Conservation (phyloP, 129 eudicot genomes). For the Cynara cardunculus region DNA sequence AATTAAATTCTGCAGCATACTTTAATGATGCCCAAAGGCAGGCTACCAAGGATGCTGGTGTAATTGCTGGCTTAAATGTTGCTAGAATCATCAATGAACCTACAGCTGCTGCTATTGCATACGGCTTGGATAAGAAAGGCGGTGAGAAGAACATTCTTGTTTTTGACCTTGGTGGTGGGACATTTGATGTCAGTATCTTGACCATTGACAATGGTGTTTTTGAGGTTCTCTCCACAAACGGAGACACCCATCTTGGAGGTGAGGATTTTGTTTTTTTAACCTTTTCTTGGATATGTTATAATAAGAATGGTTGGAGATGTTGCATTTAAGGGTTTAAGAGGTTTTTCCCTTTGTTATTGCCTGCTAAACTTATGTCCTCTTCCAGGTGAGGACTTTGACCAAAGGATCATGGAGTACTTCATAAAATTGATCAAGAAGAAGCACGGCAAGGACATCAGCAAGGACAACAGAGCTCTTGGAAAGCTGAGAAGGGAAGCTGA, state of each 20-base stretch:
- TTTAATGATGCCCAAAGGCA: conserved; percentile 74
- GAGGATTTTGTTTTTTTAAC: not conserved
- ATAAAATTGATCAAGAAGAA: conserved; percentile 71
- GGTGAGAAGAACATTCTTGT: conserved; percentile 71
- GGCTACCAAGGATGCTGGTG: conserved; percentile 72
- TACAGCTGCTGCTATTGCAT: conserved; percentile 69
- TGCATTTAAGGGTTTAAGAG: not conserved
- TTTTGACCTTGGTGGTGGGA: conserved; percentile 71
- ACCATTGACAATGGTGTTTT: conserved; percentile 65
- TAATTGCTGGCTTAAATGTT: conserved; percentile 63
- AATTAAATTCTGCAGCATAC: conserved; percentile 40
- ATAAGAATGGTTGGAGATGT: conserved; percentile 26
- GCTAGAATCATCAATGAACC: conserved; percentile 69
- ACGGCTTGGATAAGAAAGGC: conserved; percentile 60
- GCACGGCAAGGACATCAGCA: conserved; percentile 85
- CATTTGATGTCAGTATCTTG: conserved; percentile 66
- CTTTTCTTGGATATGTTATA: not conserved
- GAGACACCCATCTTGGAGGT: conserved; percentile 80
- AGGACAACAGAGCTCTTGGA: conserved; percentile 82
- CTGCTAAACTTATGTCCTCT: conserved; percentile 11
- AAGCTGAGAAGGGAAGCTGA: conserved; percentile 70
- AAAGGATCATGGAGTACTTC: conserved; percentile 76
- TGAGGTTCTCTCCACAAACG: conserved; percentile 67
- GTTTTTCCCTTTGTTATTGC: not conserved
- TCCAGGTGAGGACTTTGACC: conserved; percentile 74